Conservation (phyloP, 1,284 basidiomycete species). For the Schizophyllum commune region DNA sequence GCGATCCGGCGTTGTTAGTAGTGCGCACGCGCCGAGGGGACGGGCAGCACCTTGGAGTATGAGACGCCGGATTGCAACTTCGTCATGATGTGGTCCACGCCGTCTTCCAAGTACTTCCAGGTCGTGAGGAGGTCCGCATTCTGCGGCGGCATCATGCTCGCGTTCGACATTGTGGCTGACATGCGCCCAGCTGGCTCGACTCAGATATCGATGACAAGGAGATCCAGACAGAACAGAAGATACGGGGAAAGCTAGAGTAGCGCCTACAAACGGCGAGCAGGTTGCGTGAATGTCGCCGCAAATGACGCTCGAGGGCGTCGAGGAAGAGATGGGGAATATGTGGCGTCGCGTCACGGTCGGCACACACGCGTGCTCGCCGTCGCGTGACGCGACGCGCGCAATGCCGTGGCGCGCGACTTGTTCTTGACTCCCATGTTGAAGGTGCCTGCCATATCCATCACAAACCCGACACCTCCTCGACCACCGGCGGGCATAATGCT, state of each 20-base stretch:
- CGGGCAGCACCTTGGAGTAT: slow-evolving; percentile 51
- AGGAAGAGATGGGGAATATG: not conserved
- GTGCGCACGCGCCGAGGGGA: not conserved
- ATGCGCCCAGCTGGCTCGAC: too few relatives aligned
- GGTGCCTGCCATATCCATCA: not conserved
- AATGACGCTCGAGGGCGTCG: too few relatives aligned
- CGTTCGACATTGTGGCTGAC: not conserved
- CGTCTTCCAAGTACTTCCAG: slow-evolving; percentile 86
- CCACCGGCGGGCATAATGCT: too few relatives aligned
- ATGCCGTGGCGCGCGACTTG: not conserved
- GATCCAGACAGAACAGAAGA: too few relatives aligned
- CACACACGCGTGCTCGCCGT: not conserved
- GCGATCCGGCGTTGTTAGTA: slow-evolving; percentile 1
- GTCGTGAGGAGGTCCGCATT: slow-evolving; percentile 69
- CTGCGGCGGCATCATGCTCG: slow-evolving; percentile 19
- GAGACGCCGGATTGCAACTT: slow-evolving; percentile 84
- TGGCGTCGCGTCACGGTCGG: not conserved
- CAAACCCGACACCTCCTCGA: not conserved
- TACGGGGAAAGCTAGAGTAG: too few relatives aligned
- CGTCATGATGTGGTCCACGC: slow-evolving; percentile 89
- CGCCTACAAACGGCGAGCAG: too few relatives aligned
- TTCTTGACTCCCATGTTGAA: not conserved
- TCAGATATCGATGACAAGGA: too few relatives aligned
- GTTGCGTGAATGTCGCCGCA: too few relatives aligned
- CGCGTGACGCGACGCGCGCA: not conserved